These are phyloP conservation scores for Aspergillus flavus DNA, from an alignment of 2,329 filamentous ascomycete species.

Conservation along the genomic window DNA sequence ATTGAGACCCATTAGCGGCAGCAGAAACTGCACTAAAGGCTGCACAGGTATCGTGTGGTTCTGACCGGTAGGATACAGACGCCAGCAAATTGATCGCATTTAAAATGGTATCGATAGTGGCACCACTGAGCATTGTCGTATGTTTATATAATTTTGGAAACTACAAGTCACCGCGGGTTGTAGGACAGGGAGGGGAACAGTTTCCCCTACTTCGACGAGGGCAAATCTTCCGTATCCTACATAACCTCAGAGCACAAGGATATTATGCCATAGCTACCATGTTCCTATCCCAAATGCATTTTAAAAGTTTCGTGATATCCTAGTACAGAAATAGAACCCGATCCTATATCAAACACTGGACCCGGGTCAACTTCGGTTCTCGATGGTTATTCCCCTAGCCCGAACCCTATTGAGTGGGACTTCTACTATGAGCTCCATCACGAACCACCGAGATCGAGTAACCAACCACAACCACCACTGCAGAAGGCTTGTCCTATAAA, in stretches of 20 bases:
- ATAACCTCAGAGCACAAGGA: too few species aligned
- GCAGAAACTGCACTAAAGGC: background rate
- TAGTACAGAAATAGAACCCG: background rate
- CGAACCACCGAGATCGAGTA: background rate
- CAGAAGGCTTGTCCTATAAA: background rate
- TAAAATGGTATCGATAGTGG: accelerated
- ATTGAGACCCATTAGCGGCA: background rate
- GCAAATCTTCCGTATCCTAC: too few species aligned
- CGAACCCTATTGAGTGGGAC: conserved; percentile 1
- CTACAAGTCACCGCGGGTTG: background rate
- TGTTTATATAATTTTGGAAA: background rate
- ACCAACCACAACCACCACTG: background rate
- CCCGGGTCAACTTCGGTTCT: conserved; percentile 3
- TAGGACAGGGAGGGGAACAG: background rate
- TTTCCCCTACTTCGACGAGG: background rate
- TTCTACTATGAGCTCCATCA: background rate
- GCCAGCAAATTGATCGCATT: background rate
- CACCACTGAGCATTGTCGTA: background rate
- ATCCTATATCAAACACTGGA: background rate
- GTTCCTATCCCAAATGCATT: background rate
- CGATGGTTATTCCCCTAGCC: background rate
- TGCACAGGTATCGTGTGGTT: background rate
- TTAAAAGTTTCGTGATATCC: background rate
- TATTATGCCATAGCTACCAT: too few species aligned
- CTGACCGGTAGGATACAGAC: background rate